phyloP scores from a whole-genome alignment of 768 basidiomycete species.

The Lactarius psammicola region DNA sequence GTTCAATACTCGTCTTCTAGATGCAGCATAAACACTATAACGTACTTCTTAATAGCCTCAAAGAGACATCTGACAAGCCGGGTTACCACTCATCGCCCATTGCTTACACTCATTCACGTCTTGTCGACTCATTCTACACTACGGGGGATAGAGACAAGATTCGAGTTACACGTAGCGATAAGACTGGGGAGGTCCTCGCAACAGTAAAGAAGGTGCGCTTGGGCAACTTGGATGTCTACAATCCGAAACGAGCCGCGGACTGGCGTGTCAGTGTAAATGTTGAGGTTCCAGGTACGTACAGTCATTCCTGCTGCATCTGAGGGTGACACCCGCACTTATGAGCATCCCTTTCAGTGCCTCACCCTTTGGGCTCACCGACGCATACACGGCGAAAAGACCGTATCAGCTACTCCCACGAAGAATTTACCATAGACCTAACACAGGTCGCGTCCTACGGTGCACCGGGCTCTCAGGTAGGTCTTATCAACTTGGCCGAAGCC shows the following conservation, averaged over 20 bases:
- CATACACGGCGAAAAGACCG: slow-evolving; percentile 81
- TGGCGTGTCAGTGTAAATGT: slow-evolving; percentile 91
- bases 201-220: slow-evolving; percentile 78
- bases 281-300: slow-evolving; percentile 77
- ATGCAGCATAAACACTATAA: slow-evolving; percentile 88
- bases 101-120: slow-evolving; percentile 70
- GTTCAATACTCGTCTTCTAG: slow-evolving; percentile 42
- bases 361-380: slow-evolving; percentile 61
- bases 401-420: slow-evolving; percentile 90
- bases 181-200: slow-evolving; percentile 61
- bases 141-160: slow-evolving; percentile 54
- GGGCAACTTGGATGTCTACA: slow-evolving; percentile 83
- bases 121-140: slow-evolving; percentile 77
- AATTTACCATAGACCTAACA: slow-evolving; percentile 91
- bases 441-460: slow-evolving; percentile 68
- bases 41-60: slow-evolving; percentile 78
- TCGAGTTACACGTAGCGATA: slow-evolving; percentile 82
- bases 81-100: slow-evolving; percentile 57
- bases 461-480: slow-evolving; percentile 50
- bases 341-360: slow-evolving; percentile 46
- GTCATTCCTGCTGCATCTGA: background rate
- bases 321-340: background rate
- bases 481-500: slow-evolving; percentile 1
- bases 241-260: slow-evolving; percentile 79
- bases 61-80: slow-evolving; percentile 52